Percentiles rank a stretch among this genome's conserved stretches.
phyloP scores from a whole-genome alignment of 1,139 yeast species.

The Pneumocystis sp. region DNA sequence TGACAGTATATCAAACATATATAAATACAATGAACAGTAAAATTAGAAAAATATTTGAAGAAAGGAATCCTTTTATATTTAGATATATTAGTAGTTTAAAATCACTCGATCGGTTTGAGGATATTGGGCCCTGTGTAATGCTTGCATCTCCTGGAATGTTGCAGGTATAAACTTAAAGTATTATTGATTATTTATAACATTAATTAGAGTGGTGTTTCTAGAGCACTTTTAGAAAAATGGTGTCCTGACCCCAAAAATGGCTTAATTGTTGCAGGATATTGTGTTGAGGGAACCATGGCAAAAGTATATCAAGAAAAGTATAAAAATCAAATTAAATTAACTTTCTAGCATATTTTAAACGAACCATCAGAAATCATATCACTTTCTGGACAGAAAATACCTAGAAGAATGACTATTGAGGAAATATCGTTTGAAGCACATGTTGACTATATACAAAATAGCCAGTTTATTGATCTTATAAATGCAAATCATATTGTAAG shows the following conservation, averaged over 20 bases:
- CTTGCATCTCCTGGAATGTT: slow-evolving; percentile 97
- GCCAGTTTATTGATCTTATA: slow-evolving; percentile 77
- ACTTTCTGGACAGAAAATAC: slow-evolving; percentile 55
- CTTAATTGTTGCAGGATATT: slow-evolving; percentile 83
- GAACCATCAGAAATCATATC: slow-evolving; percentile 88
- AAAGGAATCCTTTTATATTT: slow-evolving; percentile 77
- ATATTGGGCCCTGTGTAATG: slow-evolving; percentile 89
- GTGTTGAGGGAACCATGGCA: slow-evolving; percentile 97
- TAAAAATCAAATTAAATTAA: neutral
- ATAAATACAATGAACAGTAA: slow-evolving; percentile 94
- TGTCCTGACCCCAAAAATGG: slow-evolving; percentile 90
- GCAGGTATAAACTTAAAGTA: slow-evolving; percentile 28
- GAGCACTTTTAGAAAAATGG: slow-evolving; percentile 88
- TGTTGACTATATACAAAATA: slow-evolving; percentile 87
- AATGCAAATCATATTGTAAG: slow-evolving; percentile 47
- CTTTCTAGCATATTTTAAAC: slow-evolving; percentile 46
- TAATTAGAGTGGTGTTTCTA: slow-evolving; percentile 57
- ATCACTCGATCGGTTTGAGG: slow-evolving; percentile 72
- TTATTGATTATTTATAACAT: neutral
- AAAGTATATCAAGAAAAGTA: slow-evolving; percentile 19
- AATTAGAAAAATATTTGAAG: slow-evolving; percentile 59
- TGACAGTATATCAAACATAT: slow-evolving; percentile 94
- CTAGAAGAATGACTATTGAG: slow-evolving; percentile 77
- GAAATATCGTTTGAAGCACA: slow-evolving; percentile 98
- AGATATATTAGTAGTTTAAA: slow-evolving; percentile 70